Conservation (phyloP, 257 asterid species). For the Primulina tabacum region DNA sequence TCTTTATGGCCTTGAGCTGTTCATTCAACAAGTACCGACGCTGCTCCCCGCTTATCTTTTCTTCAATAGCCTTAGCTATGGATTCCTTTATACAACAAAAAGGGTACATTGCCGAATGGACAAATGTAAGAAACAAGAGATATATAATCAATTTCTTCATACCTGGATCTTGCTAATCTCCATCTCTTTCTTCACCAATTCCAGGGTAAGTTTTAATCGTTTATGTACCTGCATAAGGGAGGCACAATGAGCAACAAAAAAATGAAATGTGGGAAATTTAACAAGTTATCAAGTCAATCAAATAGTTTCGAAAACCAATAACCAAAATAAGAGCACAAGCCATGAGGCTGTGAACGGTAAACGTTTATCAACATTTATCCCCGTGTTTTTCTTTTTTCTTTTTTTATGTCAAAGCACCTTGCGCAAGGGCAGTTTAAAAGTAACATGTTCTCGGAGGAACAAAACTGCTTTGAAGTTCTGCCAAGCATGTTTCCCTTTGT, state of each 20-base stretch:
- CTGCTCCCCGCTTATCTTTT: conserved; percentile 97
- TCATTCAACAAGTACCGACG: conserved; percentile 89
- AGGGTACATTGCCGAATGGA: conserved; percentile 14
- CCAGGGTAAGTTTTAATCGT: conserved; percentile 79
- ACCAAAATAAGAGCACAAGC: conserved; percentile 3
- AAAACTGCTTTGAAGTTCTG: conserved; percentile 12
- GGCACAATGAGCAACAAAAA: conserved; percentile 17
- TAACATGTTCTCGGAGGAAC: neutral
- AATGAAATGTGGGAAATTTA: conserved; percentile 15
- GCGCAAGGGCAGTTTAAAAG: conserved; percentile 11
- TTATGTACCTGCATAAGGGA: conserved; percentile 64
- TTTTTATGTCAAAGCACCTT: conserved; percentile 5
- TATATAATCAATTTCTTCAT: conserved; percentile 10
- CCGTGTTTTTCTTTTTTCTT: neutral
- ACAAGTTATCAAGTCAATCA: neutral
- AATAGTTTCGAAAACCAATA: neutral
- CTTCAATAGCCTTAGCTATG: conserved; percentile 97
- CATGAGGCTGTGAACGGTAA: neutral
- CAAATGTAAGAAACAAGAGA: conserved; percentile 6
- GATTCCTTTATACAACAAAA: conserved; percentile 61
- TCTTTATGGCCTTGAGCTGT: conserved; percentile 97
- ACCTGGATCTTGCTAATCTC: conserved; percentile 99
- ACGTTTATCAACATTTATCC: neutral
- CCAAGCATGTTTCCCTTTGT: neutral
- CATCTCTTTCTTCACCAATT: conserved; percentile 96